Base-by-base conservation (phyloP, 1,284 basidiomycete species). In the Moesziomyces globuligerus region DNA sequence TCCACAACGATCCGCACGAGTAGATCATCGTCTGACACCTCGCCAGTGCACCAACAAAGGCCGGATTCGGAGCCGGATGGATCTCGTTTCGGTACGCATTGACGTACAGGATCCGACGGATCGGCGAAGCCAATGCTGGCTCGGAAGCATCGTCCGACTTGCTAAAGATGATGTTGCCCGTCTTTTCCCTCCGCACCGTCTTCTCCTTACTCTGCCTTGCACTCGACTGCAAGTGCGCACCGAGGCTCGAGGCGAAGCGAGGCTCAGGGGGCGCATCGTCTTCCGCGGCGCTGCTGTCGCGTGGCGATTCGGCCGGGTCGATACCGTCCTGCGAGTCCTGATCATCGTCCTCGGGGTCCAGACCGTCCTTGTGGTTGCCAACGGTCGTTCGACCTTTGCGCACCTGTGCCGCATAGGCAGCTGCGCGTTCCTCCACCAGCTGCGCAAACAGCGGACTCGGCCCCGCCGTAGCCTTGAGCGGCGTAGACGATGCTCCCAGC, bases 1-100 rank as follows among this genome's bases (percentile, higher is more conserved):
- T 96, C 92, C 92, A 97, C 3, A 96, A 84, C 0, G 92, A 94
- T 1, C 93, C 93, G 81, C 75, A 94, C 2, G 92, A 93, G 83
- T 95, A 96, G 4, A 97, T 88, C 28, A 97, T 84, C 2, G 91
- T 86, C 69, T 90, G 87, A 53, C 87, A 87, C n/a, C 86, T 83
- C 1, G 84, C 83, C 3, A 97, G 84, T 34, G 88, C 87, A 6
- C 87, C 83, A 24, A 96, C 80, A 78, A 90, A 93, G 40, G 91
- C 90, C 1, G 89, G 87, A 79, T 94, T 95, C 0, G 94, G 93
- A 23, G 88, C 86, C 7, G 94, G 94, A 77, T 91, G 90, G 48
- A 97, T 91, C 83, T 95, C 92, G 80, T 85, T 74, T 7, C 58
- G 48, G 44, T 79, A 80, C 1, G 80, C 88, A 81, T 97, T 97